Base-by-base conservation (phyloP, 306 rosid genomes). In the Chamaecrista fasciculata region DNA sequence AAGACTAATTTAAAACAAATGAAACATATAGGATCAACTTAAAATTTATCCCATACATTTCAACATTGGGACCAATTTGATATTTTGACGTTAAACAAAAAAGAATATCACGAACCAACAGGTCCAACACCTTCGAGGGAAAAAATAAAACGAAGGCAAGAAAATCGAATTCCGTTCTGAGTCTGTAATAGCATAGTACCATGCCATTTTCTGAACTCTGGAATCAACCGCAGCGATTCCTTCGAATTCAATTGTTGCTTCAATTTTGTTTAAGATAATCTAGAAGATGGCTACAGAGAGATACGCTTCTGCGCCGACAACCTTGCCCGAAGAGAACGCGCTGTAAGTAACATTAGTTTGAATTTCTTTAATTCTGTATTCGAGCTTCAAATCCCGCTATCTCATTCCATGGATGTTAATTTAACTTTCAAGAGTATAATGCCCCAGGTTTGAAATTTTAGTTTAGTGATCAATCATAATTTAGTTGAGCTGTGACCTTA, bases 311-410 rank as follows among this genome's bases (percentile, higher is more conserved):
- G 78, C 80, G 12, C 68, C 83, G 8, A 44, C 85, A 66, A 26
- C 86, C 31, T 81, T 86, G 39, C 73, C 79, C 8, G 88, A 85
- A 74, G 91, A 81, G 29, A 83, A 88, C 65, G 82, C 85, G 63
- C 57, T 88, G 94, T 88, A 34, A 74, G 81, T 71, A 37, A 20
- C 24, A 28, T 14, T 34, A 56, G 47, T 36, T n/a, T 24, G 18
- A 31, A 23, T 58, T 53, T 47, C 3, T 40, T 51, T 11, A 16
- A 31, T 58, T 31, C 26, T 58, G 39, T 33, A 31, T 56, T 25
- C 34, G 11, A 56, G 43, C 52, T 67, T 73, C 62, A 25, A 33
- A 50, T 67, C 26, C 11, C n/a, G 10, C 14, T 44, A 40, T 64
- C 25, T 19, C 1, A 20, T 43, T 61, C 15, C 43, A 25, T 14